Base-by-base conservation (phyloP, 148 eudicot genomes). In the Rhododendron vialii region DNA sequence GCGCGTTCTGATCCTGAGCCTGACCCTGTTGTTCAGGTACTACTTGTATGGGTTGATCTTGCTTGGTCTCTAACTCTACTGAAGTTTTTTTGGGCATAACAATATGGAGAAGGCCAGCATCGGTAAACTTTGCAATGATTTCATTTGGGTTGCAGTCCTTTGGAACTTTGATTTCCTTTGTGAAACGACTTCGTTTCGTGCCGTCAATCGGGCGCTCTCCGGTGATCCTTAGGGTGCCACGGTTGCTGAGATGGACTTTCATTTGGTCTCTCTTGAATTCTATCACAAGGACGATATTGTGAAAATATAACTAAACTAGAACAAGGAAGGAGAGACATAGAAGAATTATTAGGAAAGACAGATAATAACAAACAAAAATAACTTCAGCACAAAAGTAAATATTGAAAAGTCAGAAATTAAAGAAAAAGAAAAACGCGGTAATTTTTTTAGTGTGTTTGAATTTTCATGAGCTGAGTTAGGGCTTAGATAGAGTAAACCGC, bases 201-300 rank as follows among this genome's bases (percentile, higher is more conserved):
- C 87, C 85, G 10, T 89, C 92, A 5, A 87, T 1, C 30, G 85
- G 89, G 36, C 89, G 88, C 50, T 92, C 95, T 83, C 96, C 98
- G 4, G 90, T 88, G 22, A 95, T 91, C 86, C 89, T 93, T 12
- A 95, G 89, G 86, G 73, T 86, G 41, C 95, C 93, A 5, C 12
- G 81, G 74, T 87, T 88, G 88, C 84, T 93, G 35, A 93, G 77
- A 75, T 89, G 90, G 20, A 94, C 94, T 85, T 80, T 90, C 82
- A 95, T 76, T 67, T 95, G 94, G 35, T 95, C 94, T 87, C 87
- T 95, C 84, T 90, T 93, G 91, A 95, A 95, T 7, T 88, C 96
- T 94, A 81, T 50, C 20, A 73, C 67, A 50, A 1, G 3, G 1
- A 55, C 24, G 61, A 17, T 55, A 55, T 55, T 55, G 61, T 17